Conservation (phyloP, 805 yeast species). For the Saitoella complicata region DNA sequence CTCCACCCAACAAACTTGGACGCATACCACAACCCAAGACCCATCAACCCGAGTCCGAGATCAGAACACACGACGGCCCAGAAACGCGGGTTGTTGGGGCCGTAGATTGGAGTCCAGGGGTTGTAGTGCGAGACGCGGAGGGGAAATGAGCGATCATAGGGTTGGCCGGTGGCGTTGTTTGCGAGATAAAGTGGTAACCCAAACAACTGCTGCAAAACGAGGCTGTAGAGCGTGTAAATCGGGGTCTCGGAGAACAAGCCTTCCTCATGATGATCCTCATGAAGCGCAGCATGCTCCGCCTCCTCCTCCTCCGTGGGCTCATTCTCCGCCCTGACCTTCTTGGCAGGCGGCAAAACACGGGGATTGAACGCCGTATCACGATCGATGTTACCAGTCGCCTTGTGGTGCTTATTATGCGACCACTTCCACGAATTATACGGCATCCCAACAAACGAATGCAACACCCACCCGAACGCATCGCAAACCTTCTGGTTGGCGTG, state of each 20-base stretch:
- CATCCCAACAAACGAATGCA: constrained; percentile 63
- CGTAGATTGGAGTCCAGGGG: constrained; percentile 62
- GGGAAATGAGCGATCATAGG: constrained; percentile 21
- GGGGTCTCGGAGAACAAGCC: constrained; percentile 41
- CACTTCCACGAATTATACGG: constrained; percentile 82
- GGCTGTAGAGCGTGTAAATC: constrained; percentile 36
- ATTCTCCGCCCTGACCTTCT: constrained; percentile 10
- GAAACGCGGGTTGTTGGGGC: constrained; percentile 47
- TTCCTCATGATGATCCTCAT: neutral
- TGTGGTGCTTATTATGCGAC: constrained; percentile 76
- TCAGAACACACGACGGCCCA: constrained; percentile 49
- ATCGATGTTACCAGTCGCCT: constrained; percentile 69
- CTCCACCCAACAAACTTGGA: constrained; percentile 45
- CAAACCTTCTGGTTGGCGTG: constrained; percentile 55
- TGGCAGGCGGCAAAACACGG: constrained; percentile 32
- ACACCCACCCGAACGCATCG: constrained; percentile 67
- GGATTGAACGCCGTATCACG: constrained; percentile 82
- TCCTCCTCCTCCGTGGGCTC: neutral
- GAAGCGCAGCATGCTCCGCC: neutral
- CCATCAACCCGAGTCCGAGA: constrained; percentile 43
- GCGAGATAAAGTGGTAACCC: constrained; percentile 59
- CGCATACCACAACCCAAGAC: constrained; percentile 41
- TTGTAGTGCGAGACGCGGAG: constrained; percentile 45
- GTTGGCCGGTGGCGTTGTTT: constrained; percentile 65
- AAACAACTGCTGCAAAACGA: constrained; percentile 54